These are phyloP conservation scores for Coemansia sp. DNA, from an alignment of 192 early-diverging fungal genomes.

Conservation along the genomic window DNA sequence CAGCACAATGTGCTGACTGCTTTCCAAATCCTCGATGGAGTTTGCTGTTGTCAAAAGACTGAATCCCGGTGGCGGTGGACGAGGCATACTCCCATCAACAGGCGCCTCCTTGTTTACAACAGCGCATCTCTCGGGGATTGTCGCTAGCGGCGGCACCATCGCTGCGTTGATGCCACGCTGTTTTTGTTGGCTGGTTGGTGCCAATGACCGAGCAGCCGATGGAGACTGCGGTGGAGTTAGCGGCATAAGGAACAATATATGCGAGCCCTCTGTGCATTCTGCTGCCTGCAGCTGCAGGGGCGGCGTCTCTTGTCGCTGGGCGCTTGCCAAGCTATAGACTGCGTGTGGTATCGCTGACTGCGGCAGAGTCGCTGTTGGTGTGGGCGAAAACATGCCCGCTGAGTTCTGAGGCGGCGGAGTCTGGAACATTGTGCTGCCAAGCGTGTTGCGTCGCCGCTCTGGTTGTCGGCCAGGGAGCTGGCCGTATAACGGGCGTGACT, in stretches of 20 bases:
- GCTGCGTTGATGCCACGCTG: background rate
- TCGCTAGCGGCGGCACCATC: background rate
- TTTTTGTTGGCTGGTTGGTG: background rate
- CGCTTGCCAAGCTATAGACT: background rate
- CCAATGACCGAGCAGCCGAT: background rate
- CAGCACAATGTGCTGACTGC: conserved; percentile 16
- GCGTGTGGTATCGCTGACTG: background rate
- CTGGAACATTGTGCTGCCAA: conserved; percentile 14
- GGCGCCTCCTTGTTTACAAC: background rate
- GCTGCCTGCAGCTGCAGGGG: background rate
- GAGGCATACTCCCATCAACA: background rate
- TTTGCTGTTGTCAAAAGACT: background rate
- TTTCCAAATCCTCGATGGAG: conserved; percentile 7
- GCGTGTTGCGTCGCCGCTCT: conserved; percentile 38
- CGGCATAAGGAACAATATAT: conserved; percentile 19
- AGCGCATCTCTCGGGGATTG: conserved; percentile 5
- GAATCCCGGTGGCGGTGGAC: background rate
- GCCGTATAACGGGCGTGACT: background rate
- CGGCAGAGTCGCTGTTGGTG: background rate
- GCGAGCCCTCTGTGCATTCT: background rate
- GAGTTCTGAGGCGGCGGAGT: background rate
- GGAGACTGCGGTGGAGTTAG: conserved; percentile 23
- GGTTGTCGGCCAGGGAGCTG: background rate
- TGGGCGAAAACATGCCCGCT: background rate
- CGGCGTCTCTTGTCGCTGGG: background rate